Base-by-base conservation (phyloP, 768 basidiomycete genomes). In the Lentinula boryana region DNA sequence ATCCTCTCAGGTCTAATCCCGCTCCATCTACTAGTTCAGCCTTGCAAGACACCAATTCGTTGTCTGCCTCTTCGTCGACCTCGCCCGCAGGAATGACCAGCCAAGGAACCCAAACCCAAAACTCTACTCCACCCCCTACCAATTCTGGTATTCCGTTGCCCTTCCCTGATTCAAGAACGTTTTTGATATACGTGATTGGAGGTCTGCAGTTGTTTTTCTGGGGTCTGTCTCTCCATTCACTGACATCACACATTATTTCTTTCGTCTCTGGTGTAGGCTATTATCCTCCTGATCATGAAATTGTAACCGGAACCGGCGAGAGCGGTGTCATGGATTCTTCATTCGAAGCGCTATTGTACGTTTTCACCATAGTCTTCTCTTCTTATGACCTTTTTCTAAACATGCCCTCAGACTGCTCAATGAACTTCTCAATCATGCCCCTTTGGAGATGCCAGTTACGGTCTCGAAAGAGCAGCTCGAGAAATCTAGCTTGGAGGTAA, bases 151-250 rank as follows among this genome's bases (percentile, higher is more conserved):
- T 52, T n/a, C 55, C 56, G 32, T 40, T 52, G 7, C 41, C 36
- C 31, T 21, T 67, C 10, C 51, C 68, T 56, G 48, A 43, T 53
- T 85, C 85, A 49, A 74, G 91, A 64, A 94, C 91, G 16, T 94
- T 94, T 74, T 77, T 94, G 71, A 93, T 95, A 60, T 95, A 93
- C 74, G 93, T 95, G 62, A 91, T 93, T 69, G 90, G 91, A 55
- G 89, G 89, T 84, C 63, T 27, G 27, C 27, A 54, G 80, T 71
- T 13, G n/a, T 33, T 6, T 36, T 15, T 8, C 31, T 31, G 10
- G 4, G 16, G 5, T 32, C 5, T 35, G 15, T 33, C 32, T 41
- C 40, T 61, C 7, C 44, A 27, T 57, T 62, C 50, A 52, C 56
- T 27, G 55, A 48, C 65, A 52, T 64, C 60, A 35, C 49, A 27